phyloP scores from a whole-genome alignment of 441 rosid species.

The Melastoma candidum region DNA sequence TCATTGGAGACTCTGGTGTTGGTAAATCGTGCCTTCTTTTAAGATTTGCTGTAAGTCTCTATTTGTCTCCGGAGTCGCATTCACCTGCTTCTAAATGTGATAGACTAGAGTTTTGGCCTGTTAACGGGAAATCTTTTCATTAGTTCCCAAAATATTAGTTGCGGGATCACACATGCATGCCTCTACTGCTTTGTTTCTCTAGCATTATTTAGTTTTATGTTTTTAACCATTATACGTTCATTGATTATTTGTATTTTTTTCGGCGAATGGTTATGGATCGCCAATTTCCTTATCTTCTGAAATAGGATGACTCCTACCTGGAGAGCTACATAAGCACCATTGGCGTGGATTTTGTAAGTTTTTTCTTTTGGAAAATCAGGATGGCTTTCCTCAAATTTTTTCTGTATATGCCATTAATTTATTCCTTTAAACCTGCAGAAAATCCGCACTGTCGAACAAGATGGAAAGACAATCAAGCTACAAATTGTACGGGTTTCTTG shows the following conservation, averaged over 20 bases:
- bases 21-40: slow-evolving; percentile 66
- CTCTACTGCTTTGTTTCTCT: no score
- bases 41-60: slow-evolving; percentile 64
- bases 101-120: no score
- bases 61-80: no score
- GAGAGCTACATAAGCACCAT: slow-evolving; percentile 98
- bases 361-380: not conserved
- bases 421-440: slow-evolving; percentile 32
- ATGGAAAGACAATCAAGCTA: slow-evolving; percentile 89
- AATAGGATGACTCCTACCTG: slow-evolving; percentile 87
- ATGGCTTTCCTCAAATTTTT: not conserved
- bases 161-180: no score
- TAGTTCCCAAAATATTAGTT: no score
- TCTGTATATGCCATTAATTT: slow-evolving; percentile 2
- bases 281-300: not conserved
- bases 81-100: no score
- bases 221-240: no score
- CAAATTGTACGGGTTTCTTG: slow-evolving; percentile 58
- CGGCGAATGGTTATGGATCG: not conserved
- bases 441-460: slow-evolving; percentile 97
- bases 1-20: slow-evolving; percentile 71
- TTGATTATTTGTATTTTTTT: not conserved
- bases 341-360: slow-evolving; percentile 92
- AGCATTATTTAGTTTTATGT: no score
- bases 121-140: no score